phyloP scores from a whole-genome alignment of 2,329 filamentous ascomycete species.

The Penicillium vulpinum region DNA sequence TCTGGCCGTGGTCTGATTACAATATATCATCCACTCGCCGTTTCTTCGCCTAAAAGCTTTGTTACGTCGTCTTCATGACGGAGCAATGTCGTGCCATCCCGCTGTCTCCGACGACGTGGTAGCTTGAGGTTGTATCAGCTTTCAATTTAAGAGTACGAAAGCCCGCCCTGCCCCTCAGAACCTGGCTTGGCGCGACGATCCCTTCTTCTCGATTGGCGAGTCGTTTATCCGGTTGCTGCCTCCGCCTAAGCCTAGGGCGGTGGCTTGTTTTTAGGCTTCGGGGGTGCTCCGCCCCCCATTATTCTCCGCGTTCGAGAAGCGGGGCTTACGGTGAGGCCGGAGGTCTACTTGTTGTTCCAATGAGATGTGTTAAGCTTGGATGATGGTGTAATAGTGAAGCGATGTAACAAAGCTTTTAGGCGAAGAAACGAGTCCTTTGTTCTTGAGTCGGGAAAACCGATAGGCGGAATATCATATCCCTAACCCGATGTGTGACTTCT shows the following conservation, averaged over 20 bases:
- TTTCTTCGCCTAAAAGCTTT: no score
- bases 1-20: background rate
- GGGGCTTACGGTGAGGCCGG: background rate
- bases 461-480: background rate
- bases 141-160: conserved; percentile 14
- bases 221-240: background rate
- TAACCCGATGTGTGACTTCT: background rate
- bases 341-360: background rate
- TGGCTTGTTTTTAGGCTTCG: background rate
- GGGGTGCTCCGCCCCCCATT: background rate
- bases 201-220: conserved; percentile 11
- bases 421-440: background rate
- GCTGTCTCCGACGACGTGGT: conserved; percentile 9
- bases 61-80: background rate
- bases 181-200: conserved; percentile 24
- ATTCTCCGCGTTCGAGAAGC: conserved; percentile 2
- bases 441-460: background rate
- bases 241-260: background rate
- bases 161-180: conserved; percentile 4
- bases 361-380: background rate
- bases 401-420: background rate
- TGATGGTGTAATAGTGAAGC: background rate
- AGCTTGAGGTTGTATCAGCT: conserved; percentile 16
- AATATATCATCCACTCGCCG: background rate
- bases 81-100: background rate